Evolutionary conservation across 2,329 filamentous ascomycete species (phyloP), one percentile per base, ranked within the genome.

Genomic region (Colletotrichum spaethianum): DNA sequence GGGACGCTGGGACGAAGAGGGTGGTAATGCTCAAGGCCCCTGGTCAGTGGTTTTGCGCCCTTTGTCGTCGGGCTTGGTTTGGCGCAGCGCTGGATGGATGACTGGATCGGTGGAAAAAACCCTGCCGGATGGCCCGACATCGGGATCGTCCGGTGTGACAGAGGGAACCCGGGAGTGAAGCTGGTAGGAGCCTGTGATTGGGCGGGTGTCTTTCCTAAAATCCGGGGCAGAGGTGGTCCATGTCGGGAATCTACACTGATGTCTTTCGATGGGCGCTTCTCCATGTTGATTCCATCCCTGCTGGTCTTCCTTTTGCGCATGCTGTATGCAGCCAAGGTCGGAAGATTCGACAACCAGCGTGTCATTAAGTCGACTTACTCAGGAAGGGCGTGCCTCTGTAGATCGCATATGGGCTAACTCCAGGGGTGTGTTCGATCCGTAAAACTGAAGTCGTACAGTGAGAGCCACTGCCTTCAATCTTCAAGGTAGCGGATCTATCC

Each of bases 101-200:
- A 67, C 69, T 72, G 40, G 38, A 33, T 67, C 59, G 65, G 44
- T 48, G 38, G 63, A 63, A 67, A 36, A 68, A 68, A 68, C 57
- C 69, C 67, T 57, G 33, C 33, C 53, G 53, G 33, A 18, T 69
- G 52, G 60, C 65, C 70, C 70, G 70, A 72, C 56, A 62, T 72
- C 70, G 70, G 70, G 70, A 72, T 72, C 70, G 70, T 69, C 70
- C 70, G 65, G 65, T 59, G 53, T 63, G 46, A 40, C 23, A 44
- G 38, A 23, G 66, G 55, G 60, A 59, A 31, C 66, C 65, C 63
- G 56, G 68, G 31, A 65, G 40, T 55, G 40, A 38, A 52, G 48
- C 38, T 55, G 36, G 31, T 16, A 63, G 14, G 33, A 33, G 20
- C 66, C 50, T 70, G 40, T 67, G 63, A 70, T 60, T 67, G 46